Conservation (phyloP, 768 basidiomycete species). For the Chiua virens region DNA sequence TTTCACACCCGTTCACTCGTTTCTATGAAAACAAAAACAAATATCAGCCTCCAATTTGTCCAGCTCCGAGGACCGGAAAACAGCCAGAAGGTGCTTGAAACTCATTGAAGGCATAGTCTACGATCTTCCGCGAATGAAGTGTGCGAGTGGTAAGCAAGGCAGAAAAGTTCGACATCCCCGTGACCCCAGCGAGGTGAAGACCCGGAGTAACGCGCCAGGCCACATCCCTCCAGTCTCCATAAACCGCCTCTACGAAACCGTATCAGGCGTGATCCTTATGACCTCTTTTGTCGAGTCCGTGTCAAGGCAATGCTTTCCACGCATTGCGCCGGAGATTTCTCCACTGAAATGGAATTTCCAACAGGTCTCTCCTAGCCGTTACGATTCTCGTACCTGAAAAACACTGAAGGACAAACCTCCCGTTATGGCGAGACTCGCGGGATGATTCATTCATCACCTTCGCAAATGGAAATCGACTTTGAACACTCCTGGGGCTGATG, state of each 20-base stretch:
- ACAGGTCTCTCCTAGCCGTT: not conserved
- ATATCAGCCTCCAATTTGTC: conserved; percentile 7
- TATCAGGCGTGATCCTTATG: conserved; percentile 1
- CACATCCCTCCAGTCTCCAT: conserved; percentile 12
- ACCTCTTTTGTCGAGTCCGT: conserved; percentile 5
- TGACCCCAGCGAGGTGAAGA: conserved; percentile 15
- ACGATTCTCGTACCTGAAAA: not conserved
- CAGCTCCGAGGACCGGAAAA: conserved; percentile 1
- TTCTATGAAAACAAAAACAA: conserved; percentile 21
- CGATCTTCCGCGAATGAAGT: conserved; percentile 14
- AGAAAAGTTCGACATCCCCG: conserved; percentile 17
- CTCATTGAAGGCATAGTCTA: conserved; percentile 4
- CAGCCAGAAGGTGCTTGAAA: not conserved
- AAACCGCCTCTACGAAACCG: conserved; percentile 6
- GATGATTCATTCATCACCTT: not conserved
- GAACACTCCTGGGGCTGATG: not conserved
- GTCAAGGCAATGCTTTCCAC: conserved; percentile 4
- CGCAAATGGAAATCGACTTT: conserved; percentile 5
- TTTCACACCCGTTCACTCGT: conserved; percentile 6
- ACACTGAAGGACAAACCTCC: conserved; percentile 3
- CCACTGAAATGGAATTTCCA: conserved; percentile 2
- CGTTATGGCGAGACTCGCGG: not conserved
- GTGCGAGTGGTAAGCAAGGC: conserved; percentile 22
- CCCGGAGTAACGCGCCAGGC: not conserved
- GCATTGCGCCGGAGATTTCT: not conserved